Conservation (phyloP, 129 eudicot species). For the Kitagawia praeruptora region DNA sequence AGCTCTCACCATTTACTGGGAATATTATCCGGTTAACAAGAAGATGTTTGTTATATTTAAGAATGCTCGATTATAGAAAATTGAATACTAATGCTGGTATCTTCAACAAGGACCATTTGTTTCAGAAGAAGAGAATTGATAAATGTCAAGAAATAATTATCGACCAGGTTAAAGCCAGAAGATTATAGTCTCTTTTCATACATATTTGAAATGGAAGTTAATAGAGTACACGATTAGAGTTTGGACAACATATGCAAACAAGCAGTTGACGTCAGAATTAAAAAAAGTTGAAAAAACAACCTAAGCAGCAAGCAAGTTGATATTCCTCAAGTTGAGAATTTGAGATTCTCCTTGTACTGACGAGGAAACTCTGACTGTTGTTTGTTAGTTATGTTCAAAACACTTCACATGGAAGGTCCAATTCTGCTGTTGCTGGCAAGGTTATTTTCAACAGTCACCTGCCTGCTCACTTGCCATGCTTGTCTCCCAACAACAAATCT, state of each 20-base stretch:
- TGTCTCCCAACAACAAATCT: constrained; percentile 20
- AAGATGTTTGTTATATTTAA: too few relatives aligned
- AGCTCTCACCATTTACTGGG: too few relatives aligned
- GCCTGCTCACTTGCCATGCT: constrained; percentile 4
- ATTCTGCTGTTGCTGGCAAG: background rate
- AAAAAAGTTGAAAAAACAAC: background rate
- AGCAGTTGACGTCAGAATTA: background rate
- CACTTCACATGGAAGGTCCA: background rate
- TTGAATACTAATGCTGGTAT: too few relatives aligned
- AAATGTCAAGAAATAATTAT: too few relatives aligned
- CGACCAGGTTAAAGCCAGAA: background rate
- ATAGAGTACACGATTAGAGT: background rate
- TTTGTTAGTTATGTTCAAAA: background rate
- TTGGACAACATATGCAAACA: background rate
- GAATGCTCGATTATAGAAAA: too few relatives aligned
- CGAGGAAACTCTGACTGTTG: background rate
- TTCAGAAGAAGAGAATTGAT: too few relatives aligned
- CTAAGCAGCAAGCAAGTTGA: background rate
- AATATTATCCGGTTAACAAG: too few relatives aligned
- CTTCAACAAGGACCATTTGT: too few relatives aligned
- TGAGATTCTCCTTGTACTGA: background rate
- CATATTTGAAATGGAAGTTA: too few relatives aligned
- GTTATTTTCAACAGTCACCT: constrained; percentile 7
- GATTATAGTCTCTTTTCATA: too few relatives aligned
- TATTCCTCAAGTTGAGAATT: too few relatives aligned